Percentiles rank a stretch among this genome's conserved stretches.
phyloP scores from a whole-genome alignment of 768 basidiomycete genomes.

The Rossbeevera mucosa region DNA sequence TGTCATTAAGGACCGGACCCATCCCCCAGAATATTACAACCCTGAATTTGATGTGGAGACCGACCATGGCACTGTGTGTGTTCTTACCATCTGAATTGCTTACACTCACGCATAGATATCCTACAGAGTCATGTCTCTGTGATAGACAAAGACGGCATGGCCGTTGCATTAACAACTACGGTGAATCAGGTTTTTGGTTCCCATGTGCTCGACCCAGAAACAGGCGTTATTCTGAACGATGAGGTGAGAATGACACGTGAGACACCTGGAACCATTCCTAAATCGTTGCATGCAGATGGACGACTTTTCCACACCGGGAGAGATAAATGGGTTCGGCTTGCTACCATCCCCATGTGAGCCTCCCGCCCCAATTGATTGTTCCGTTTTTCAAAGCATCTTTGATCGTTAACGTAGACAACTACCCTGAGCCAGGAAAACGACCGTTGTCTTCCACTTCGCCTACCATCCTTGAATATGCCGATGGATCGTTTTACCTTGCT shows the following conservation, averaged over 20 bases:
- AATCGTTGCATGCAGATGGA: constrained; percentile 56
- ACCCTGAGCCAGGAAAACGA: constrained; percentile 82
- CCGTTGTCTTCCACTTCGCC: constrained; percentile 85
- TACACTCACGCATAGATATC: constrained; percentile 4
- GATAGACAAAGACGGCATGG: constrained; percentile 83
- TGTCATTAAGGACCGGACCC: constrained; percentile 64
- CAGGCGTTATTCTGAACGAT: constrained; percentile 87
- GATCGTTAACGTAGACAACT: constrained; percentile 58
- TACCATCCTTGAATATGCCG: constrained; percentile 69
- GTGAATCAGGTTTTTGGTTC: constrained; percentile 91
- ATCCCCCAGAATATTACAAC: constrained; percentile 77
- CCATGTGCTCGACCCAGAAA: constrained; percentile 77
- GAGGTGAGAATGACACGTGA: constrained; percentile 44
- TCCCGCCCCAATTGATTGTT: neutral
- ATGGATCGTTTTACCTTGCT: constrained; percentile 69
- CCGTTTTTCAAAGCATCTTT: constrained; percentile 1
- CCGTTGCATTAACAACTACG: constrained; percentile 80
- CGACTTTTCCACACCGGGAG: constrained; percentile 85
- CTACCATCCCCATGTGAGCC: constrained; percentile 73
- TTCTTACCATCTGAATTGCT: constrained; percentile 1
- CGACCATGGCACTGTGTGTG: constrained; percentile 76
- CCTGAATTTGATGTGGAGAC: constrained; percentile 70
- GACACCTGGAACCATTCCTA: neutral
- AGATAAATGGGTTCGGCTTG: constrained; percentile 79
- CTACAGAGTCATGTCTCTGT: constrained; percentile 77